Evolutionary conservation across 2,329 filamentous ascomycete genomes (phyloP), one percentile per base, ranked within the genome.

Genomic region (Stagonosporopsis chrysanthemi): DNA sequence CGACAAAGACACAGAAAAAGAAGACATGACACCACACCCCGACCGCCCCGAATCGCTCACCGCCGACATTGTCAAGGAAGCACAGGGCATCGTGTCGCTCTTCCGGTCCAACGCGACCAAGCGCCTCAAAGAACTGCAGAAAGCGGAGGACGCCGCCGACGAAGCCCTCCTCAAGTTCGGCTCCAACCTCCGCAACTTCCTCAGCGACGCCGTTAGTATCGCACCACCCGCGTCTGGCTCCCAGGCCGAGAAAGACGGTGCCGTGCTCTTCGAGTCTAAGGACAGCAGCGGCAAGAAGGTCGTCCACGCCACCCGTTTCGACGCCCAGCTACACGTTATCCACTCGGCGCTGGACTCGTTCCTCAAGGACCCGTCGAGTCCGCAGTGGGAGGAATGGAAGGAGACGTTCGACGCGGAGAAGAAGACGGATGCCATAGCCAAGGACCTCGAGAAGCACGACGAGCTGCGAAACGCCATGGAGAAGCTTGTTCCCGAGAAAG

Each of bases 251-350:
- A 77, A 77, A 59, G 63, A 68, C 1, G 67, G 66, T 17, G 75
- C 89, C 45, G 86, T 97, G 29, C 82, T 97, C 4, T 99, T 98
- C 69, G 95, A 98, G 80, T 96, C 91, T 72, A 96, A 94, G 75
- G 94, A 97, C 76, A 87, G 90, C 5, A 86, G 86, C 46, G 94
- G 93, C 24, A 97, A 95, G 82, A 85, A 95, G 52, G 92, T 98
- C 15, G 96, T 98, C 63, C 95, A 99, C 75, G 91, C 92, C 1
- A 97, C 92, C 48, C 86, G 95, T 60, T 94, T 97, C 73, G 95
- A 99, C 71, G 95, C 95, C 0, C 95, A 98, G 77, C 81, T 99
- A 60, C 94, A 99, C 73, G 92, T 96, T 31, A 93, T 99, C 58
- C 95, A 99, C 76, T 93, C 91, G 4, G 90, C 88, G 19, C 77